phyloP scores from a whole-genome alignment of 148 eudicot genomes.

The Vaccinium macrocarpon region DNA sequence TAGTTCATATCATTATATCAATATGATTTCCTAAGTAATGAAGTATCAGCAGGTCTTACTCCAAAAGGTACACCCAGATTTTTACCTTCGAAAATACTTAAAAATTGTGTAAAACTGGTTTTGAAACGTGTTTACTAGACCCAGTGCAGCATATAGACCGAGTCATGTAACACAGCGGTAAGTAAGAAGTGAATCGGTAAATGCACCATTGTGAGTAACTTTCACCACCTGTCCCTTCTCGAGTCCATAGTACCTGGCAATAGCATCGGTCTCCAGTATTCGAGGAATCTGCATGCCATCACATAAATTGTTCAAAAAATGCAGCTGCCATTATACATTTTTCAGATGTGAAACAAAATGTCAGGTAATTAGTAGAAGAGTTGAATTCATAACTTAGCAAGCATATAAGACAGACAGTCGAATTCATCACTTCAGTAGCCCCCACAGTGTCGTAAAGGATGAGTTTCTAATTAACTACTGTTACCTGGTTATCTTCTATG shows the following conservation, averaged over 20 bases:
- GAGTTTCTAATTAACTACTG: neutral
- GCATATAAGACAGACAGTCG: neutral
- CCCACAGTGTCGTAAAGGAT: neutral
- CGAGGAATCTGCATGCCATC: conserved; percentile 49
- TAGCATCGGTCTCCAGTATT: conserved; percentile 44
- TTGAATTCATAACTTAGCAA: neutral
- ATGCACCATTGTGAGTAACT: conserved; percentile 37
- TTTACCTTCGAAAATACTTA: neutral
- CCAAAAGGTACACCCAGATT: neutral
- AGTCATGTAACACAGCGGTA: conserved; percentile 40
- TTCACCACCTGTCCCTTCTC: conserved; percentile 53
- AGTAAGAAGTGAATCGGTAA: conserved; percentile 36
- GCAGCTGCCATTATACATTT: neutral
- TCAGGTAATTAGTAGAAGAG: neutral
- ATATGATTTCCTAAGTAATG: neutral
- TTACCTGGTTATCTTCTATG: conserved; percentile 50
- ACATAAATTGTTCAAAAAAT: neutral
- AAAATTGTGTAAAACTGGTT: neutral
- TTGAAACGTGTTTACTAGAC: neutral
- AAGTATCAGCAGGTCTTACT: neutral
- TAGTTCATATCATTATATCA: neutral
- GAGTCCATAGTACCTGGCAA: conserved; percentile 55
- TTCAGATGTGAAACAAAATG: neutral
- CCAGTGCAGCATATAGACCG: neutral
- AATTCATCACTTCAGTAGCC: neutral